Conservation (phyloP, 106 monocot genomes). For the Dendrobium officinale region DNA sequence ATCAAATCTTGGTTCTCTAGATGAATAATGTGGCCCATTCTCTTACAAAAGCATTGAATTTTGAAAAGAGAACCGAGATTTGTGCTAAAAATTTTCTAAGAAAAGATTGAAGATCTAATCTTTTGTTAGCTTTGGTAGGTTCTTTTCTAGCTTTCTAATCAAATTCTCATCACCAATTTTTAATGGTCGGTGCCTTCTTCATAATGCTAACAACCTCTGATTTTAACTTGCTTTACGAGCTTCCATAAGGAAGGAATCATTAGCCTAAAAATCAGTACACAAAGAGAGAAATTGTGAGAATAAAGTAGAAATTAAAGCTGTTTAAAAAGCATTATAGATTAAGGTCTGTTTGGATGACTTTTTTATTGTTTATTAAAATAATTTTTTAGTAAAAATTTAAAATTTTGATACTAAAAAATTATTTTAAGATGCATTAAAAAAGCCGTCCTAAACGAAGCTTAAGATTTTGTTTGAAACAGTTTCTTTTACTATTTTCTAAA, state of each 20-base stretch:
- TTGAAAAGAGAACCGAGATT: background rate
- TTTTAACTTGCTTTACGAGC: background rate
- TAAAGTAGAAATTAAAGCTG: too few relatives aligned
- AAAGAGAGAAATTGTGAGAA: background rate
- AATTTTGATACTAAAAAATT: too few relatives aligned
- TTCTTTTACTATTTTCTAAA: too few relatives aligned
- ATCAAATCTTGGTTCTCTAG: background rate
- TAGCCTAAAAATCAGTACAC: background rate
- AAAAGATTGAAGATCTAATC: background rate
- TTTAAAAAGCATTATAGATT: too few relatives aligned
- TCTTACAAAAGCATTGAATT: background rate
- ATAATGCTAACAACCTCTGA: background rate
- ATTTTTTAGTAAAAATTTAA: too few relatives aligned
- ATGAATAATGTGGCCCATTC: background rate
- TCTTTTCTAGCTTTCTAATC: background rate
- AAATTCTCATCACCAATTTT: background rate
- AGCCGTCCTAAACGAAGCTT: too few relatives aligned
- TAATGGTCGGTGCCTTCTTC: background rate
- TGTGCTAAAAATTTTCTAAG: background rate
- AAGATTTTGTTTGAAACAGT: too few relatives aligned
- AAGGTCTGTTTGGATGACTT: too few relatives aligned
- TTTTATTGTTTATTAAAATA: too few relatives aligned
- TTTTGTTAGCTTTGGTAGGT: background rate
- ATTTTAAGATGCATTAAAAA: too few relatives aligned
- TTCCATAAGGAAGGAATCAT: background rate